Base-by-base conservation (phyloP, 106 monocot genomes). In the Agapanthus africanus region DNA sequence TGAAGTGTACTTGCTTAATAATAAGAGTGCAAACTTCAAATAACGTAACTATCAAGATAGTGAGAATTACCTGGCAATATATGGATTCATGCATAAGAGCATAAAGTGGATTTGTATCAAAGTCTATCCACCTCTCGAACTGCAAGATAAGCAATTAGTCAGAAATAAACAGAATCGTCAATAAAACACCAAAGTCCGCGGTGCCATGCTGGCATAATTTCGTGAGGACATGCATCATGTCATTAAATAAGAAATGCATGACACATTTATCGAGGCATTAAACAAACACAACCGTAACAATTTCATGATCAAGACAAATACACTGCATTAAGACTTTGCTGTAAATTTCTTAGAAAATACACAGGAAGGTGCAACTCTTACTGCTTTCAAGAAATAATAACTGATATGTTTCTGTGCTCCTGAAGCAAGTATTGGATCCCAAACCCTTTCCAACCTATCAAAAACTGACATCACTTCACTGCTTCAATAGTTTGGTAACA, bases 91-190 rank as follows among this genome's bases (percentile, higher is more conserved):
- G 95, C 77, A 97, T 47, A 63, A 97, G 74, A n/a, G 89, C 88
- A 84, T 97, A 97, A 15, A 97, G 72, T 35, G 95, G 95, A 72
- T 97, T 97, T 38, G 86, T 79, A 66, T 97, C 92, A 67, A 97
- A 97, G 49, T 80, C 79, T 54, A 89, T 64, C 91, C 91, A 91
- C 61, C 68, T 89, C 74, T 95, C 95, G 70, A 86, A 88, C 95
- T 95, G 80, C 84, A 79, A 74, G 71, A 66, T 11, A 66, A 28
- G 15, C 35, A 63, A 68, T 22, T 9, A 78, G 39, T 68, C 41
- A 35, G 22, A n/a, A n/a, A n/a, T n/a, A n/a, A n/a, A n/a, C n/a
- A n/a, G n/a, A n/a, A n/a, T n/a, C n/a, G n/a, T n/a, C n/a, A n/a
- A n/a, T n/a, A n/a, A n/a, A n/a, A n/a, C n/a, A n/a, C n/a, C n/a